These are phyloP conservation scores for Mortierella antarctica DNA, from an alignment of 192 early-diverging fungal species.

Conservation along the genomic window DNA sequence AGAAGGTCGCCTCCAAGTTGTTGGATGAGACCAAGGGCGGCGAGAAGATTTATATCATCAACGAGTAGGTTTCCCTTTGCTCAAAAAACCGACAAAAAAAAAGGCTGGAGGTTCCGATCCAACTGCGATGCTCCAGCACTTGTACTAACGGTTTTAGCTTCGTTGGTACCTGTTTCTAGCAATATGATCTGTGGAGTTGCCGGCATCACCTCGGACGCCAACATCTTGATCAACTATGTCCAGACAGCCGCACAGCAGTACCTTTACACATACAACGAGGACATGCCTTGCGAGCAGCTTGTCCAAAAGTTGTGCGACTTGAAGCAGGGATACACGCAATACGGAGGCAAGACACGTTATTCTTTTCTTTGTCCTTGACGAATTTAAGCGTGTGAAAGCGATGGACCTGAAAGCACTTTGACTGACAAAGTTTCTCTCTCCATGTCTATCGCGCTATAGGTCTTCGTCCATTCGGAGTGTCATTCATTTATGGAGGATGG, in stretches of 20 bases:
- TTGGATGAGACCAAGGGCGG: slow-evolving; percentile 84
- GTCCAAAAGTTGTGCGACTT: slow-evolving; percentile 96
- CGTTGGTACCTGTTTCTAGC: slow-evolving; percentile 47
- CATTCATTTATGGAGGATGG: slow-evolving; percentile 96
- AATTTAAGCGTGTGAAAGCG: background rate
- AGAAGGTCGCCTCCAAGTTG: slow-evolving; percentile 93
- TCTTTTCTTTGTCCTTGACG: background rate
- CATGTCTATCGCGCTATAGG: slow-evolving; percentile 40
- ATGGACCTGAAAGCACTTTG: background rate
- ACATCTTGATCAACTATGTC: slow-evolving; percentile 92
- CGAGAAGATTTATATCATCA: slow-evolving; percentile 98
- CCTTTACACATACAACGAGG: slow-evolving; percentile 87
- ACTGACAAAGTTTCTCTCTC: background rate
- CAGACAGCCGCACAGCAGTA: slow-evolving; percentile 90
- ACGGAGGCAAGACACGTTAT: slow-evolving; percentile 71
- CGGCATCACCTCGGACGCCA: slow-evolving; percentile 96
- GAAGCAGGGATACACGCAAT: slow-evolving; percentile 99
- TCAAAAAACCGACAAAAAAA: too few species aligned
- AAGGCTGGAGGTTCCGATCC: background rate
- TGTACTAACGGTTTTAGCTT: background rate
- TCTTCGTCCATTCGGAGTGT: slow-evolving; percentile 98
- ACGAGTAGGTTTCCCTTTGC: slow-evolving; percentile 72
- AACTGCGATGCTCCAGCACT: background rate
- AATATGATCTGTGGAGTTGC: slow-evolving; percentile 94
- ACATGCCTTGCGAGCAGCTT: slow-evolving; percentile 94